Conservation (phyloP, 257 asterid genomes). For the Gentiana macrophylla region DNA sequence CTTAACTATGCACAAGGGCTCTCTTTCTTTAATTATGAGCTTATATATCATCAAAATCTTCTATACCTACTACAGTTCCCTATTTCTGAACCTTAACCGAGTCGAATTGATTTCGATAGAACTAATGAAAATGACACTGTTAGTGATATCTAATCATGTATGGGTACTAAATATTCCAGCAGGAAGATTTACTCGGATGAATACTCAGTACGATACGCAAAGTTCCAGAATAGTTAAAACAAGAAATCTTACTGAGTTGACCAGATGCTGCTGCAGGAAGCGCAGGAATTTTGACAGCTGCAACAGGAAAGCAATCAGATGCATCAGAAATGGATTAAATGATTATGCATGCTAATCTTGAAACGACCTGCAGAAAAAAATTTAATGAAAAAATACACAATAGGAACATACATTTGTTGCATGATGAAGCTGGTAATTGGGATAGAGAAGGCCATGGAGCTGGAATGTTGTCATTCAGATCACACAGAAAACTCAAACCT, state of each 20-base stretch:
- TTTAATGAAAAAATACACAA: not conserved
- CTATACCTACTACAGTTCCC: too few relatives aligned
- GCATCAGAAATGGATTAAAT: not conserved
- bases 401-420: constrained; percentile 66
- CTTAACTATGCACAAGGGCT: too few relatives aligned
- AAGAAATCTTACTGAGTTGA: constrained; percentile 50
- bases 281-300: constrained; percentile 90
- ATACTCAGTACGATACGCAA: too few relatives aligned
- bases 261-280: constrained; percentile 99
- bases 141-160: too few relatives aligned
- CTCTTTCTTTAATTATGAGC: too few relatives aligned
- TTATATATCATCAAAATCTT: too few relatives aligned
- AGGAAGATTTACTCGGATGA: too few relatives aligned
- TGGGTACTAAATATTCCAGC: too few relatives aligned
- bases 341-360: not conserved
- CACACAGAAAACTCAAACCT: constrained; percentile 86
- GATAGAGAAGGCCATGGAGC: constrained; percentile 92
- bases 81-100: too few relatives aligned
- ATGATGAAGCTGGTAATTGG: constrained; percentile 58
- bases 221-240: too few relatives aligned
- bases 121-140: too few relatives aligned
- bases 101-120: too few relatives aligned
- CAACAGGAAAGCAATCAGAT: constrained; percentile 10
- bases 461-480: constrained; percentile 91
- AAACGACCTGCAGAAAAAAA: not conserved